Evolutionary conservation across 768 basidiomycete genomes (phyloP).

Genomic region (Macrocybe gigantea): DNA sequence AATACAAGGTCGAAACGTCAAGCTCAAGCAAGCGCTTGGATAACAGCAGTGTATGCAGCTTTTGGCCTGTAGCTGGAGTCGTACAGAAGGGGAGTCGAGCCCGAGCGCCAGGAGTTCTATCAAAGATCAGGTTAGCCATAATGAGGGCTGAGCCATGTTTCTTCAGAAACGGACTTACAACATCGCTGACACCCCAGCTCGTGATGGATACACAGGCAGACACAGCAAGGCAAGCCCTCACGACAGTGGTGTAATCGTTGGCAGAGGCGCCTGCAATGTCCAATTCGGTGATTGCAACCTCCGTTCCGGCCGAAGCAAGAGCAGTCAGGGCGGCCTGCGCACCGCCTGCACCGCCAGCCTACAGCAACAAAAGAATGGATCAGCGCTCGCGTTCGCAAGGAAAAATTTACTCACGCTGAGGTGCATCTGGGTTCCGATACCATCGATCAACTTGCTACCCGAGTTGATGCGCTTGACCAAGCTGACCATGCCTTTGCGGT

Average conservation of each 20-base stretch:
- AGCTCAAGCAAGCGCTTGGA: conserved; percentile 11
- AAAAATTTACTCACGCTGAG: conserved; percentile 18
- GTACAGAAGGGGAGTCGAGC: conserved; percentile 36
- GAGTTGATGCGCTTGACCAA: conserved; percentile 38
- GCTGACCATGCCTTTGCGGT: conserved; percentile 22
- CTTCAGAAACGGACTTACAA: conserved; percentile 18
- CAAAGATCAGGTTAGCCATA: neutral
- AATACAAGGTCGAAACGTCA: too few relatives aligned
- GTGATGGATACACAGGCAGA: conserved; percentile 40
- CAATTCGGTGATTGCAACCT: conserved; percentile 44
- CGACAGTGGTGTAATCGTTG: conserved; percentile 38
- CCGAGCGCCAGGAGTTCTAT: conserved; percentile 42
- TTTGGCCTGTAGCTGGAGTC: conserved; percentile 42
- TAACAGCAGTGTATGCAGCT: conserved; percentile 28
- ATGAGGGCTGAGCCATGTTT: neutral
- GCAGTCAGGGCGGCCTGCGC: conserved; percentile 34
- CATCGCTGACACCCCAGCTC: conserved; percentile 43
- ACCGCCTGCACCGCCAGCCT: conserved; percentile 35
- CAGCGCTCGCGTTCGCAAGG: neutral
- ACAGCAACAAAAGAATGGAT: neutral
- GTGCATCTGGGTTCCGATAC: conserved; percentile 44
- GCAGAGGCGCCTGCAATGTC: conserved; percentile 31
- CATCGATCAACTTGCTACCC: conserved; percentile 36
- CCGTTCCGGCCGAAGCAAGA: conserved; percentile 37
- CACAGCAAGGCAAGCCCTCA: conserved; percentile 37